Evolutionary conservation across 1,284 basidiomycete genomes (phyloP).

Genomic region (Malassezia sp.): DNA sequence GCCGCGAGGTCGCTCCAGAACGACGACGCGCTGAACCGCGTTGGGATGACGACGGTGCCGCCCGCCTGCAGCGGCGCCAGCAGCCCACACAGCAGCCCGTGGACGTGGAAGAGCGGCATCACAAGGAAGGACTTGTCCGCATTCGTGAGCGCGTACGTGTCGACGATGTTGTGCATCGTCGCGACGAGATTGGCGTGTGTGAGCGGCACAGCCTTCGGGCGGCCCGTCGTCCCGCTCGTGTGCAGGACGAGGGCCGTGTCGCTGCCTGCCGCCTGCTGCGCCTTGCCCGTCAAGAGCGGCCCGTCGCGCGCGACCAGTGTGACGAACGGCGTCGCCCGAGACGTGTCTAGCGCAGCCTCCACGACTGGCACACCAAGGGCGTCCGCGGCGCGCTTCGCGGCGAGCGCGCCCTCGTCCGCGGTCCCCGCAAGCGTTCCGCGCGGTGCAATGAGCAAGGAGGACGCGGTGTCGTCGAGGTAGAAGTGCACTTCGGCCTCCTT

Average conservation of each 20-base stretch:
- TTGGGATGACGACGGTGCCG: constrained; percentile 56
- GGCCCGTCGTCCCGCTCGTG: constrained; percentile 57
- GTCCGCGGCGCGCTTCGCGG: constrained; percentile 27
- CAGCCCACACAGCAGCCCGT: constrained; percentile 57
- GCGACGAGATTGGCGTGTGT: constrained; percentile 55
- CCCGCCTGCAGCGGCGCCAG: constrained; percentile 56
- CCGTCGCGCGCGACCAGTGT: constrained; percentile 23
- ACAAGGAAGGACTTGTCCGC: constrained; percentile 51
- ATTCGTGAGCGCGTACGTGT: constrained; percentile 52
- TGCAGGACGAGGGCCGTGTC: constrained; percentile 53
- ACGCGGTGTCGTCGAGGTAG: constrained; percentile 47
- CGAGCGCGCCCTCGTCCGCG: constrained; percentile 8
- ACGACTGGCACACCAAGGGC: constrained; percentile 31
- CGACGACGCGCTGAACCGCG: constrained; percentile 53
- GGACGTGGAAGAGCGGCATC: constrained; percentile 62
- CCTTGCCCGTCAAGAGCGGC: constrained; percentile 8
- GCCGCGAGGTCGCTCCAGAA: constrained; percentile 55
- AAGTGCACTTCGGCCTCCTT: constrained; percentile 46
- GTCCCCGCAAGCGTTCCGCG: constrained; percentile 22
- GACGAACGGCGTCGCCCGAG: constrained; percentile 18
- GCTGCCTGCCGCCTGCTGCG: constrained; percentile 22
- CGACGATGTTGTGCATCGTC: constrained; percentile 52
- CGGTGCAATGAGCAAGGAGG: constrained; percentile 41
- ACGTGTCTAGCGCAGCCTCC: constrained; percentile 38
- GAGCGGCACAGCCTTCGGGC: constrained; percentile 54